Evolutionary conservation across 768 basidiomycete genomes (phyloP).

Genomic region (Asterophora parasitica): DNA sequence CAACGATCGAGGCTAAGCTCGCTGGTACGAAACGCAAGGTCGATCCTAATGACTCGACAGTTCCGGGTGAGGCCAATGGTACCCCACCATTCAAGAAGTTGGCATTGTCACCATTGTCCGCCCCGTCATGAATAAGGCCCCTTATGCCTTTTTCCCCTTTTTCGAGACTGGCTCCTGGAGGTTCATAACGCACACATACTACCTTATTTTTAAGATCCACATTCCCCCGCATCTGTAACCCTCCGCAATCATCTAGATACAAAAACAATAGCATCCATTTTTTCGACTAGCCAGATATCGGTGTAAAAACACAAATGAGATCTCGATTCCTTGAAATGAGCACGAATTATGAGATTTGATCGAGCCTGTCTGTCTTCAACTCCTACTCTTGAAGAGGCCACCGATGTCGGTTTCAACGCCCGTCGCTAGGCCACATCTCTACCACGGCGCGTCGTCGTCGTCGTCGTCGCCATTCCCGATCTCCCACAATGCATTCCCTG

Average conservation of each 20-base stretch:
- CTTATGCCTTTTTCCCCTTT: neutral
- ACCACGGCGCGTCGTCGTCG: slow-evolving; percentile 3
- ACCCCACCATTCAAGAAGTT: slow-evolving; percentile 69
- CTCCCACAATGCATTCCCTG: slow-evolving; percentile 7
- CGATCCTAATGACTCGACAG: slow-evolving; percentile 41
- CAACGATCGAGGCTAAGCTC: slow-evolving; percentile 48
- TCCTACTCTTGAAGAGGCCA: neutral
- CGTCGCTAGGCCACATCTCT: slow-evolving; percentile 1
- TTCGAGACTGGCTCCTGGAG: slow-evolving; percentile 9
- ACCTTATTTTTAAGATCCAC: slow-evolving; percentile 16
- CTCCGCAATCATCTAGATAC: slow-evolving; percentile 16
- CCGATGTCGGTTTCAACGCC: neutral
- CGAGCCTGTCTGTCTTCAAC: neutral
- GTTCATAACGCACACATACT: slow-evolving; percentile 6
- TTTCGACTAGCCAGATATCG: slow-evolving; percentile 5
- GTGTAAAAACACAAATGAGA: too few species aligned
- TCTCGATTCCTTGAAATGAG: neutral
- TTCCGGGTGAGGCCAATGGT: slow-evolving; percentile 36
- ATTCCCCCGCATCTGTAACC: slow-evolving; percentile 22
- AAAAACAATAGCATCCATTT: slow-evolving; percentile 18
- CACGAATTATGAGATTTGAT: neutral
- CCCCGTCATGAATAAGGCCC: slow-evolving; percentile 7
- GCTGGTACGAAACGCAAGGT: slow-evolving; percentile 75
- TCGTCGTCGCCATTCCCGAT: neutral
- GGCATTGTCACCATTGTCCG: slow-evolving; percentile 37